Base-by-base conservation (phyloP, 345 rosid species). In the Fremontodendron californicum region DNA sequence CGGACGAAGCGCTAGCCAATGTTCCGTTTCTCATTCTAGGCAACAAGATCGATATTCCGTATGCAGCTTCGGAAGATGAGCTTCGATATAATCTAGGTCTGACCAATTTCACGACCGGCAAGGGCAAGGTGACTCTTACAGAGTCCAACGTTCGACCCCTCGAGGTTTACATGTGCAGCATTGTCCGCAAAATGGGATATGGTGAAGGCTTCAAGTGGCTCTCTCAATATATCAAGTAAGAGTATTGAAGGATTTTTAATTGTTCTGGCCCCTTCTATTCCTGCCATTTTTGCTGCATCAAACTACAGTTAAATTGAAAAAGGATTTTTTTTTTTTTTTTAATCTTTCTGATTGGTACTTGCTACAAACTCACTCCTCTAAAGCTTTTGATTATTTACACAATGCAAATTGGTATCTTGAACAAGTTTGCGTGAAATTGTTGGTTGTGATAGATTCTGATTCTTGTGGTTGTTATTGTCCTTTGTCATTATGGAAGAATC, bases 111-210 rank as follows among this genome's bases (percentile, higher is more conserved):
- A 91, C 96, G 10, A 89, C 96, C 0, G 93, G n/a, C n/a, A n/a
- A n/a, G n/a, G n/a, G n/a, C n/a, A n/a, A n/a, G n/a, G n/a, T n/a
- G n/a, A n/a, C n/a, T 65, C 84, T 91, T 2, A 82, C 69, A 31
- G 87, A 85, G n/a, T 70, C 88, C n/a, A 83, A 65, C 57, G 78
- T 91, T 39, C 90, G 96, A 51, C 93, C 93, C 3, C 83, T 91
- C 1, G 93, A 91, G 83, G 92, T 91, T 68, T 91, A 85, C 63
- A 91, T 91, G 96, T 91, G 96, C 84, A 91, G 92, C 87, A 87
- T 91, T n/a, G n/a, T n/a, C n/a, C n/a, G n/a, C n/a, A n/a, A n/a
- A n/a, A n/a, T n/a, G n/a, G n/a, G n/a, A n/a, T n/a, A n/a, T n/a
- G n/a, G n/a, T n/a, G n/a, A n/a, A n/a, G n/a, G n/a, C n/a, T n/a